Conservation (phyloP, 2,329 filamentous ascomycete genomes). For the Trichoderma semiorbis region DNA sequence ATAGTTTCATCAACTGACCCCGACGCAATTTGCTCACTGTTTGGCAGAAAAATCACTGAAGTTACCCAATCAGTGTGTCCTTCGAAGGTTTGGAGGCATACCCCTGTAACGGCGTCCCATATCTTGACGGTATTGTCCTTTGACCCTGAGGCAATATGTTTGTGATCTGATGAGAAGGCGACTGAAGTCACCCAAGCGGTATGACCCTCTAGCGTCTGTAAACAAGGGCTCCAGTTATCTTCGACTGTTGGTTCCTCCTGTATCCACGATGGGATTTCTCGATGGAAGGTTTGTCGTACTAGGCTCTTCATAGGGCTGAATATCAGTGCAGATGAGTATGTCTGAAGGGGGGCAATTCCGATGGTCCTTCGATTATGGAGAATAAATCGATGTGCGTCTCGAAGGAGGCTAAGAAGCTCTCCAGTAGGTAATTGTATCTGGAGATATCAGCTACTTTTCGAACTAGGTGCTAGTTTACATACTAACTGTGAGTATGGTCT, state of each 20-base stretch:
- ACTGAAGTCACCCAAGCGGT: neutral
- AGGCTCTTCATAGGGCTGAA: slow-evolving; percentile 32
- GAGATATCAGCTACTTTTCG: neutral
- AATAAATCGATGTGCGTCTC: slow-evolving; percentile 32
- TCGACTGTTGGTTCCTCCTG: neutral
- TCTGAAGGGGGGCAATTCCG: slow-evolving; percentile 29
- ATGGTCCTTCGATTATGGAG: slow-evolving; percentile 25
- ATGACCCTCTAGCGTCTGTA: slow-evolving; percentile 15
- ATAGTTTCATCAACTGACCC: neutral
- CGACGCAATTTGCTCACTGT: neutral
- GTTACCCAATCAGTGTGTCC: neutral
- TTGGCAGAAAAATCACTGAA: neutral
- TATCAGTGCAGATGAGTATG: slow-evolving; percentile 32
- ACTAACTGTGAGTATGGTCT: slow-evolving; percentile 14
- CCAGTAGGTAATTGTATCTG: neutral
- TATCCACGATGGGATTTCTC: slow-evolving; percentile 14
- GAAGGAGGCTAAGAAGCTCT: slow-evolving; percentile 21
- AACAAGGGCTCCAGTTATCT: neutral
- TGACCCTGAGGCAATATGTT: neutral
- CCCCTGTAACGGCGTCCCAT: neutral
- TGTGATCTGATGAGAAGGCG: neutral
- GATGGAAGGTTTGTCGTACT: slow-evolving; percentile 15
- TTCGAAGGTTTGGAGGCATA: slow-evolving; percentile 8
- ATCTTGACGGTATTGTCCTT: neutral
- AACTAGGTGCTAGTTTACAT: neutral